Base-by-base conservation (phyloP, 192 early-diverging fungal genomes). In the Chytriomyces sp. region DNA sequence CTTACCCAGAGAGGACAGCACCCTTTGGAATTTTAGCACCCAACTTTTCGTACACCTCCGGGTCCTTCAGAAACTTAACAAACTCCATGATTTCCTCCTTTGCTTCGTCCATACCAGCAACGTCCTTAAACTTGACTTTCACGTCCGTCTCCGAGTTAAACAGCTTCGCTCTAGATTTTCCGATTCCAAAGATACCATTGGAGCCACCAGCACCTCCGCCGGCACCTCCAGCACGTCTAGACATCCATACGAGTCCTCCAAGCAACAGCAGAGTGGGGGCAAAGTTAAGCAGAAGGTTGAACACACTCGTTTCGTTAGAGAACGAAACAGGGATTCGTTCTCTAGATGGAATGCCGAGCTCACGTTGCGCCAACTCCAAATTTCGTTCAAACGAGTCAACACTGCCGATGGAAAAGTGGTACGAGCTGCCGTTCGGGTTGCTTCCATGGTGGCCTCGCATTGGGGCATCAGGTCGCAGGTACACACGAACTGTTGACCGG, bases 31-130 rank as follows among this genome's bases (percentile, higher is more conserved):
- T 99, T 84, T 98, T 97, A 61, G 98, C 98, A 24, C 98, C 98
- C 10, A 99, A 82, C 48, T 88, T 86, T 81, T 99, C 97, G 84
- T 96, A 99, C 26, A 86, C 81, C 50, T 84, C 89, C 44, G 97
- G 97, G 80, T 97, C 91, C 83, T 99, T 99, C 69, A 98, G 84
- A 85, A 98, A 98, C 85, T 98, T 97, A 69, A 99, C 98, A 93
- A 99, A 99, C 88, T 99, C 98, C 98, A 99, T 99, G 64, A 99
- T 99, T 85, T 99, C 98, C 78, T 95, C 92, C 88, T 99, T 99
- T 50, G 97, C 98, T 80, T 99, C 98, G 86, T 99, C 97, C 83
- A 95, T 95, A 8, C 98, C 98, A 10, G 98, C 98, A 0, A 99
- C 97, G 82, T 99, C 97, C 89, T 97, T 97, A 83, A 99, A 99